phyloP scores from a whole-genome alignment of 306 rosid genomes.

The Argentina anserina region DNA sequence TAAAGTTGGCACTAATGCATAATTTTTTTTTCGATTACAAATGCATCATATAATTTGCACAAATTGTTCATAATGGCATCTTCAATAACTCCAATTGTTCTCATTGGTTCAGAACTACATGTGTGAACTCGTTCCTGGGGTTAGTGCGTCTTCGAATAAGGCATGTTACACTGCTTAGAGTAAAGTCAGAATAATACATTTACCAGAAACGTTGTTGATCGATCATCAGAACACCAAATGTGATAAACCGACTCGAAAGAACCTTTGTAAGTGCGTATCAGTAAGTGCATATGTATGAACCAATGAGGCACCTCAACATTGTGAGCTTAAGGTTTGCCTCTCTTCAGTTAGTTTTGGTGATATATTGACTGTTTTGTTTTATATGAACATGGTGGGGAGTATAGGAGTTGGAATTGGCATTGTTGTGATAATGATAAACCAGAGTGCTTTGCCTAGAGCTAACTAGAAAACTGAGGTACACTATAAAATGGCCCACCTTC shows the following conservation, averaged over 20 bases:
- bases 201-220: not conserved
- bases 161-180: not conserved
- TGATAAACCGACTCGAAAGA: not conserved
- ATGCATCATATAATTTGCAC: conserved; percentile 1
- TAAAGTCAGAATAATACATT: not conserved
- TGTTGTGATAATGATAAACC: not conserved
- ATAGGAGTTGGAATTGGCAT: not conserved
- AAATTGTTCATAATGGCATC: conserved; percentile 3
- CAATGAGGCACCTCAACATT: too few species aligned
- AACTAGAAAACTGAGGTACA: not conserved
- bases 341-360: not conserved
- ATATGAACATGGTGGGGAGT: not conserved
- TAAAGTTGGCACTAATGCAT: not conserved
- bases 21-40: too few species aligned
- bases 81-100: conserved; percentile 22
- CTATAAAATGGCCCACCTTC: not conserved
- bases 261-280: not conserved
- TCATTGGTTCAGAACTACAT: conserved; percentile 8
- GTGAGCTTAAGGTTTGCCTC: not conserved
- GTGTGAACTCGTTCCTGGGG: not conserved
- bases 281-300: not conserved
- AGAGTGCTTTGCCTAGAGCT: not conserved
- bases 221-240: not conserved
- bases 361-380: not conserved
- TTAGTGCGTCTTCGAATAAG: not conserved